Base-by-base conservation (phyloP, 768 basidiomycete species). In the Lactarius hengduanensis region DNA sequence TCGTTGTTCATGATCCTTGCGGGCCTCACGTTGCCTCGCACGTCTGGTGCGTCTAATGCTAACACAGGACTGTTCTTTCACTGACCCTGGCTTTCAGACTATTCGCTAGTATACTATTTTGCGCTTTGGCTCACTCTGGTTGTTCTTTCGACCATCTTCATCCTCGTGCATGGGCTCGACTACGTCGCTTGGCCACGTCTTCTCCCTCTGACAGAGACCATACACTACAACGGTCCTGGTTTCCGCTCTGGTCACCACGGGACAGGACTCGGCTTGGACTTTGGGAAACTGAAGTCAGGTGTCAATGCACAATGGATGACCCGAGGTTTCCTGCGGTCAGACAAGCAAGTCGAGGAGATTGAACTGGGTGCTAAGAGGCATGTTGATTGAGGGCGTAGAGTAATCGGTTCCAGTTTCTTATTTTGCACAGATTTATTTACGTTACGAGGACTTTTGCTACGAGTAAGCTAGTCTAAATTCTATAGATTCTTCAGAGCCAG, bases 171-270 rank as follows among this genome's bases (percentile, higher is more conserved):
- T 76, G 96, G 96, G 43, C 87, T 96, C 69, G 92, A 94, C 68
- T 99, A 97, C 74, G 96, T 99, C 62, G 85, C 91, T 18, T 98
- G 95, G 92, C 97, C 97, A 15, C 85, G 89, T 13, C 82, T 99
- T 62, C 84, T 91, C 69, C 90, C 93, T 0, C 86, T 89, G 4
- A 79, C 80, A 34, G 91, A 94, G 64, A 80, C 88, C 60, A 89
- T 98, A 63, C 87, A 91, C 73, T 99, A 98, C 76, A 81, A 83
- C 57, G 97, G 97, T 18, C 90, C 94, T 40, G 96, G 95, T 5
- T 94, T 84, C 80, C 88, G 91, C 41, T 89, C 92, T 5, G 85
- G 80, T 5, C 81, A 85, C 62, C 81, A 90, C 66, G 94, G 95
- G 22, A 91, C 87, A 74, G 94, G 94, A 1, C 73, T 93, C 61